These are phyloP conservation scores for Saccharomycopsis olivae DNA, from an alignment of 805 yeast genomes.

Conservation along the genomic window DNA sequence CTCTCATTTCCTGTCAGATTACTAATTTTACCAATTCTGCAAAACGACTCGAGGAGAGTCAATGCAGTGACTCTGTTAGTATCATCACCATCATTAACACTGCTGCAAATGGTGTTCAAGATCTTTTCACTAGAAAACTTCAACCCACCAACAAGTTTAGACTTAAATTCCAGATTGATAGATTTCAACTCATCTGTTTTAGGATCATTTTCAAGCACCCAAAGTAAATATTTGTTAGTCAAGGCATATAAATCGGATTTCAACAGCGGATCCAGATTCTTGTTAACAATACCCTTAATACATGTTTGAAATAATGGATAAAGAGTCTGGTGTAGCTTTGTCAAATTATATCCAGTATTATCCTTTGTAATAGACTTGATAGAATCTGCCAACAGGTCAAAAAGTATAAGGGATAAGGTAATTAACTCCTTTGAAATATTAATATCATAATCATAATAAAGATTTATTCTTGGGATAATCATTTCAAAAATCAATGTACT, in stretches of 20 bases:
- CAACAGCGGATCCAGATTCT: conserved; percentile 54
- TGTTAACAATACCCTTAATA: conserved; percentile 59
- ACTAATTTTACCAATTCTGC: conserved; percentile 1
- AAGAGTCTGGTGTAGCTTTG: conserved; percentile 38
- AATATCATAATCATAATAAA: conserved; percentile 57
- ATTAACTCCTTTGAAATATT: conserved; percentile 66
- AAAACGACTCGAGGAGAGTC: conserved; percentile 58
- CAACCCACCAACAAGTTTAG: conserved; percentile 42
- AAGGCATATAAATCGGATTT: conserved; percentile 75
- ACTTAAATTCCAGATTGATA: conserved; percentile 32
- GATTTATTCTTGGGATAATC: conserved; percentile 65
- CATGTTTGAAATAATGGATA: conserved; percentile 66
- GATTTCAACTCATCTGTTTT: too few relatives aligned
- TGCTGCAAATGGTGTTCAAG: conserved; percentile 58
- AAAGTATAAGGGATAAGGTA: conserved; percentile 61
- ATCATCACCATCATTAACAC: conserved; percentile 73
- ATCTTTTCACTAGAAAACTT: conserved; percentile 50
- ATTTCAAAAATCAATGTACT: conserved; percentile 68
- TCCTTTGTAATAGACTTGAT: conserved; percentile 26
- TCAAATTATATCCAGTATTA: conserved; percentile 23
- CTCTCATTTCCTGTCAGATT: neutral
- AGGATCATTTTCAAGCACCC: conserved; percentile 26
- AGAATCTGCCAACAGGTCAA: conserved; percentile 36
- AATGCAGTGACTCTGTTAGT: conserved; percentile 65
- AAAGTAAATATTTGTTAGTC: conserved; percentile 52